Percentiles rank a stretch among this genome's conserved stretches.
Conservation (phyloP, 2,329 filamentous ascomycete species). For the Conoideocrella luteorostrata region DNA sequence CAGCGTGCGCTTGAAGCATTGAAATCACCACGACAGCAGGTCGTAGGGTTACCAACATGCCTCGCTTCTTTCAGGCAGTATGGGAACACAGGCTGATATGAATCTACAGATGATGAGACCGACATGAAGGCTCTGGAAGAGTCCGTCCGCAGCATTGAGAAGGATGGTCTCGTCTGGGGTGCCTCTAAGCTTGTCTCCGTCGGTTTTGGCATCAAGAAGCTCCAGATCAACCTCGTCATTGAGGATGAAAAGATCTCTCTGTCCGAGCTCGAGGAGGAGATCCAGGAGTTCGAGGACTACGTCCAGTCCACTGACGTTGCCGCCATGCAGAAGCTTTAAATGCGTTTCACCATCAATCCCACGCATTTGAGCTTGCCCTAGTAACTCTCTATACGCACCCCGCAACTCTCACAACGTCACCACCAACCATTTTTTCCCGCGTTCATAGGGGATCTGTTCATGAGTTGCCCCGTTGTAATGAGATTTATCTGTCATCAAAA, state of each 20-base stretch:
- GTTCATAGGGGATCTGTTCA: no score
- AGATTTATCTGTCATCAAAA: no score
- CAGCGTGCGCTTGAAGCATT: no score
- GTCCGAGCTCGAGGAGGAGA: slow-evolving; percentile 80
- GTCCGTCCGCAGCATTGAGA: slow-evolving; percentile 74
- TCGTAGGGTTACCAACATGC: no score
- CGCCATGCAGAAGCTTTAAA: slow-evolving; percentile 90
- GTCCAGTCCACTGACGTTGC: slow-evolving; percentile 90
- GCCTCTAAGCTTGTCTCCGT: slow-evolving; percentile 81
- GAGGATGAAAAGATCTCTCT: slow-evolving; percentile 95
- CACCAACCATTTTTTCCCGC: no score
- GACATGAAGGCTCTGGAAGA: slow-evolving; percentile 78
- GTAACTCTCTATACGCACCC: neutral
- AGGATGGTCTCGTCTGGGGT: slow-evolving; percentile 96
- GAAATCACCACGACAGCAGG: no score
- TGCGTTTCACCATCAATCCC: neutral
- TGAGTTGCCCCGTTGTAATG: neutral
- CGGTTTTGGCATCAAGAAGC: slow-evolving; percentile 97
- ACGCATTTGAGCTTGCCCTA: neutral
- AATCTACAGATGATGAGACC: slow-evolving; percentile 73
- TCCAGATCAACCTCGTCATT: slow-evolving; percentile 96
- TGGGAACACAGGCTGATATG: neutral
- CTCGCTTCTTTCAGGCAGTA: neutral
- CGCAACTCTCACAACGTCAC: no score
- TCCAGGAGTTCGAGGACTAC: slow-evolving; percentile 80